phyloP scores from a whole-genome alignment of 345 rosid genomes.

The Sonneratia caseolaris region DNA sequence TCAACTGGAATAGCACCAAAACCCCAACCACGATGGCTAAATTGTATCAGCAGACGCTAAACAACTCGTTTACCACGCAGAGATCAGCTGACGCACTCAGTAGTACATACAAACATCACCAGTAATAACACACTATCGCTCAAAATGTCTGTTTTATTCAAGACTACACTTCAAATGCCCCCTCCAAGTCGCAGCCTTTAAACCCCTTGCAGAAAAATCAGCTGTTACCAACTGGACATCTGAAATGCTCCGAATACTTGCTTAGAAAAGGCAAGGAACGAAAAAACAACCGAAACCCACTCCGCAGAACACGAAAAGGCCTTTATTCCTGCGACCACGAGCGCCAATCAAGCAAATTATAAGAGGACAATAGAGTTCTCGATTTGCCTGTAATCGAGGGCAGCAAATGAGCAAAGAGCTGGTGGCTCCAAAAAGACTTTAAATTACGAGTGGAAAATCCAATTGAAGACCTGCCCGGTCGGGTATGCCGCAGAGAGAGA shows the following conservation, averaged over 20 bases:
- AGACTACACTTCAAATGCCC: neutral
- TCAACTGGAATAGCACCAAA: neutral
- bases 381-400: neutral
- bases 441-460: neutral
- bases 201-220: neutral
- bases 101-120: neutral
- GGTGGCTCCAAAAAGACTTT: neutral
- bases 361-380: neutral
- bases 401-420: neutral
- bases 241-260: neutral
- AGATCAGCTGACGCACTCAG: neutral
- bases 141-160: neutral
- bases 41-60: neutral
- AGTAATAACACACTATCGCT: neutral
- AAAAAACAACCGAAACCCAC: neutral
- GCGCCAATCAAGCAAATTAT: neutral
- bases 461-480: neutral
- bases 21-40: neutral
- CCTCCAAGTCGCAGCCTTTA: neutral
- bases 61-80: neutral
- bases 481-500: conserved; percentile 2
- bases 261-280: neutral
- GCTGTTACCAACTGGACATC: neutral
- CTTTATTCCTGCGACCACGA: neutral
- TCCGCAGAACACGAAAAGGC: neutral